Evolutionary conservation across 805 yeast species (phyloP).

Genomic region (Suhomyces sp.): DNA sequence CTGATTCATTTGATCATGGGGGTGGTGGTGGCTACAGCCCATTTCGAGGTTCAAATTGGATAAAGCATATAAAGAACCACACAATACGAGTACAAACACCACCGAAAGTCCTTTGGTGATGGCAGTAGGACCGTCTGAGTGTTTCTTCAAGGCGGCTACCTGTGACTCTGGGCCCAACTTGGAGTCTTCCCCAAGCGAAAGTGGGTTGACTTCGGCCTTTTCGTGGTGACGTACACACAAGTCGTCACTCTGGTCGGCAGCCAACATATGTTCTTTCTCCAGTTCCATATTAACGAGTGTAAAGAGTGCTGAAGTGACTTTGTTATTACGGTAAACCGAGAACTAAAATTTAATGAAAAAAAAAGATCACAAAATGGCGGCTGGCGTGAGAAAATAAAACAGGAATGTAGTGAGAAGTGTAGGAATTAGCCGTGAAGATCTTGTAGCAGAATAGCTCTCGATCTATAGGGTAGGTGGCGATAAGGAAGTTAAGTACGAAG

Average conservation of each 20-base stretch:
- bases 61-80: not conserved
- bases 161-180: not conserved
- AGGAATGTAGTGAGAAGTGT: not conserved
- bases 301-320: not conserved
- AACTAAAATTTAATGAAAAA: not conserved
- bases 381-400: not conserved
- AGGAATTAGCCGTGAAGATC: no score
- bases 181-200: not conserved
- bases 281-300: conserved; percentile 4
- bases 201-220: not conserved
- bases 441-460: not conserved
- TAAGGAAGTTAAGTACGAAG: no score
- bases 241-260: not conserved
- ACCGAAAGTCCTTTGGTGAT: not conserved
- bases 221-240: not conserved
- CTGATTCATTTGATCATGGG: not conserved
- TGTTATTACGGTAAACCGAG: not conserved
- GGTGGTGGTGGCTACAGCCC: not conserved
- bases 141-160: not conserved
- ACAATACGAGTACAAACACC: not conserved
- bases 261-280: not conserved
- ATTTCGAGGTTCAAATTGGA: not conserved
- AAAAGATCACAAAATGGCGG: not conserved
- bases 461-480: not conserved
- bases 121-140: not conserved